Evolutionary conservation across 1,284 basidiomycete genomes (phyloP).

Genomic region (Neonothopanus nambi): DNA sequence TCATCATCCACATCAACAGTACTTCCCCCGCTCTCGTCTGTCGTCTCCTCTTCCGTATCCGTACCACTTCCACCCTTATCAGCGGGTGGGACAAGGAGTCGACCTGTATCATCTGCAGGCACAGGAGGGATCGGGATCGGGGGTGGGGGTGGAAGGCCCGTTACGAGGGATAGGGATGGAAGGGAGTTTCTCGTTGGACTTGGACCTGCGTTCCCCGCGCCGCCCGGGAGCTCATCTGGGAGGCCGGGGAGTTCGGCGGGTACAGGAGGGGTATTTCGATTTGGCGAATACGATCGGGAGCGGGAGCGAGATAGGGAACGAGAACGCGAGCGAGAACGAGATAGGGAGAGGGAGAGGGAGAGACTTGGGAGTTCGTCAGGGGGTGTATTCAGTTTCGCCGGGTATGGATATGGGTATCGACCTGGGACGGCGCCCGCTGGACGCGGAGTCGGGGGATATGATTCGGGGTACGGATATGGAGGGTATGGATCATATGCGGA

Average conservation of each 20-base stretch:
- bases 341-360: neutral
- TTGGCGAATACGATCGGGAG: neutral
- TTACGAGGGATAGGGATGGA: too few species aligned
- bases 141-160: too few species aligned
- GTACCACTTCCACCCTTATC: neutral
- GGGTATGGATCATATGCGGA: slow-evolving; percentile 32
- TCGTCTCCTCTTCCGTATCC: slow-evolving; percentile 58
- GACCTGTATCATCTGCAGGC: slow-evolving; percentile 48
- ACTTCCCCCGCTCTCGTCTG: slow-evolving; percentile 71
- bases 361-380: neutral
- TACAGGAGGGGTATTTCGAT: neutral
- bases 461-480: slow-evolving; percentile 24
- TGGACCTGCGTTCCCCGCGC: neutral
- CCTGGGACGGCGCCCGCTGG: slow-evolving; percentile 67
- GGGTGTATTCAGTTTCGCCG: neutral
- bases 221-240: slow-evolving; percentile 2
- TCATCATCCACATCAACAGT: slow-evolving; percentile 39
- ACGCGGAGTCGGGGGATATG: slow-evolving; percentile 55
- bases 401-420: slow-evolving; percentile 29
- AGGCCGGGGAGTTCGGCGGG: slow-evolving; percentile 3
- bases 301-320: neutral
- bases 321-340: neutral
- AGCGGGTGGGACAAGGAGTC: neutral
- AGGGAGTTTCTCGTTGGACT: slow-evolving; percentile 34
- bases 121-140: slow-evolving; percentile 29